Percentiles rank a stretch among this genome's conserved stretches.
These are phyloP conservation scores for Petrea volubilis DNA, from an alignment of 257 asterid genomes.

Conservation along the genomic window DNA sequence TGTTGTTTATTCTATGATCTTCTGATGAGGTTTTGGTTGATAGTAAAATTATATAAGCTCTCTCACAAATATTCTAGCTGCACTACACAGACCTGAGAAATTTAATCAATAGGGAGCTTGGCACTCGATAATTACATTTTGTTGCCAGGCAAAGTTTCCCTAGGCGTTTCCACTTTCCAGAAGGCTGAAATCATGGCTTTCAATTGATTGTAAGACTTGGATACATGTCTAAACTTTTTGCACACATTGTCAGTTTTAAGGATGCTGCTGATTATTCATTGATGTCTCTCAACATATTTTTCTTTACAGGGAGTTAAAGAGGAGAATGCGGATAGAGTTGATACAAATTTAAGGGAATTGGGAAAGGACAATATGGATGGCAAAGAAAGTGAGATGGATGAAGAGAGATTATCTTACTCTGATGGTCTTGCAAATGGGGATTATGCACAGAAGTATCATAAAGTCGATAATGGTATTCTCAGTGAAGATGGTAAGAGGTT, in stretches of 20 bases:
- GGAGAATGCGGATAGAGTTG: slow-evolving; percentile 25
- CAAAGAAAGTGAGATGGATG: slow-evolving; percentile 37
- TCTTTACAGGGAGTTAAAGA: slow-evolving; percentile 48
- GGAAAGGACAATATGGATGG: slow-evolving; percentile 34
- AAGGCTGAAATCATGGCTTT: slow-evolving; percentile 80
- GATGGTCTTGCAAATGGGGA: slow-evolving; percentile 44
- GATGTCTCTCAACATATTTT: neutral
- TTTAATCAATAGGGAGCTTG: slow-evolving; percentile 46
- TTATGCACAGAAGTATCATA: slow-evolving; percentile 20
- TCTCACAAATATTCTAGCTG: slow-evolving; percentile 37
- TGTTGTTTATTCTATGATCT: slow-evolving; percentile 18
- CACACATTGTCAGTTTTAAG: slow-evolving; percentile 22
- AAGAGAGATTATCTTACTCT: slow-evolving; percentile 29
- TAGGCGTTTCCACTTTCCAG: slow-evolving; percentile 67
- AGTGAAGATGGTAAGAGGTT: slow-evolving; percentile 29
- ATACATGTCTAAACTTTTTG: slow-evolving; percentile 41
- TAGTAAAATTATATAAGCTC: slow-evolving; percentile 24
- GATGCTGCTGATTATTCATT: slow-evolving; percentile 16
- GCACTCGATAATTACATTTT: slow-evolving; percentile 45
- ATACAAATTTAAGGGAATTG: slow-evolving; percentile 22
- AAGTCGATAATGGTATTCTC: slow-evolving; percentile 16
- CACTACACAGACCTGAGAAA: slow-evolving; percentile 37
- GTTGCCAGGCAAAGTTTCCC: slow-evolving; percentile 62
- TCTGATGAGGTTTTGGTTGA: slow-evolving; percentile 23
- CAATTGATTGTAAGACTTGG: slow-evolving; percentile 77